A percentile compares a stretch with the other conserved stretches of the same genome.
These are phyloP conservation scores for Mucor plumbeus DNA, from an alignment of 371 early-diverging fungal genomes.

Conservation along the genomic window DNA sequence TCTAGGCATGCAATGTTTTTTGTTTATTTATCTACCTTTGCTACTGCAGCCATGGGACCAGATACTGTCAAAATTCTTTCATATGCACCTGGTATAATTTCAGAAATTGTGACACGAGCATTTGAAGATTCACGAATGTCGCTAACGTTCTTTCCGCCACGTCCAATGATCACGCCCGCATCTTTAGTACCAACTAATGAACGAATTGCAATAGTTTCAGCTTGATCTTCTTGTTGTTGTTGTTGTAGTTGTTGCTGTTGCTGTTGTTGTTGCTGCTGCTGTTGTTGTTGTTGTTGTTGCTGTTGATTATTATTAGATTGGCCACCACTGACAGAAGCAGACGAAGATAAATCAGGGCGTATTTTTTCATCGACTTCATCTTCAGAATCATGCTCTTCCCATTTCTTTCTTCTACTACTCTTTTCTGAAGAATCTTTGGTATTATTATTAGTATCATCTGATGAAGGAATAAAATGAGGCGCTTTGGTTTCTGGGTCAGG, in stretches of 20 bases:
- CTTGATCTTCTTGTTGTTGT: not conserved
- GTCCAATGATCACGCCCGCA: slow-evolving; percentile 86
- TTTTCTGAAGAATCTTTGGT: slow-evolving; percentile 27
- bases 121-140: slow-evolving; percentile 78
- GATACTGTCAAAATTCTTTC: slow-evolving; percentile 80
- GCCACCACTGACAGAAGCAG: not conserved
- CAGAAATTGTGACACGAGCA: slow-evolving; percentile 81
- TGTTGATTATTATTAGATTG: not conserved
- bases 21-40: slow-evolving; percentile 58
- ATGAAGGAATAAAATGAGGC: slow-evolving; percentile 48
- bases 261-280: not conserved
- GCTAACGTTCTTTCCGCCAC: slow-evolving; percentile 79
- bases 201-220: slow-evolving; percentile 55
- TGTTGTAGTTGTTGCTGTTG: not conserved
- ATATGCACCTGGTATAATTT: slow-evolving; percentile 73
- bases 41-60: slow-evolving; percentile 76
- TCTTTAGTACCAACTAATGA: slow-evolving; percentile 83
- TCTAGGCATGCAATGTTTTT: not conserved
- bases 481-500: slow-evolving; percentile 57
- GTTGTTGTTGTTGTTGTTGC: not conserved
- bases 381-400: slow-evolving; percentile 17
- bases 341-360: not conserved
- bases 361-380: slow-evolving; percentile 13
- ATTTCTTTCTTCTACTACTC: slow-evolving; percentile 18
- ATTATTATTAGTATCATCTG: slow-evolving; percentile 21